A percentile compares a stretch with the other conserved stretches of the same genome.
Evolutionary conservation across 2,329 filamentous ascomycete species (phyloP).

Genomic region (Aspergillus thermomutatus): DNA sequence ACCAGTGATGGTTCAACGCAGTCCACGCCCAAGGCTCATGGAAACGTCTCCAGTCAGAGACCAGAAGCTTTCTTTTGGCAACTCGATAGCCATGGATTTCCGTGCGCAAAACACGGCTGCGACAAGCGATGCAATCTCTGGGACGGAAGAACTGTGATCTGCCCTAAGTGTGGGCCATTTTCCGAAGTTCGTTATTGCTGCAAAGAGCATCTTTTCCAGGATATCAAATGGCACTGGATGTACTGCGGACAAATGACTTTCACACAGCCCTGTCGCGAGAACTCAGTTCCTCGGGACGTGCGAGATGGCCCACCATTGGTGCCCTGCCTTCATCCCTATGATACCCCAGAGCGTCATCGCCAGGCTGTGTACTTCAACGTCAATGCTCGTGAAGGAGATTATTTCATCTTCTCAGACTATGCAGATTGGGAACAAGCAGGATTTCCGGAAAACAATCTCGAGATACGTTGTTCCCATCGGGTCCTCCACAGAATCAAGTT

Average conservation of each 20-base stretch:
- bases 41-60: slow-evolving; percentile 7
- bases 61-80: slow-evolving; percentile 31
- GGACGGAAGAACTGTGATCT: slow-evolving; percentile 33
- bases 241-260: slow-evolving; percentile 22
- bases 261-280: slow-evolving; percentile 15
- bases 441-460: slow-evolving; percentile 5
- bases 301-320: slow-evolving; percentile 23
- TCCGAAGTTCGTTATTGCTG: slow-evolving; percentile 39
- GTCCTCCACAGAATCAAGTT: slow-evolving; percentile 21
- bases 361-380: slow-evolving; percentile 31
- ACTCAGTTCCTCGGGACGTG: slow-evolving; percentile 19
- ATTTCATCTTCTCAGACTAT: slow-evolving; percentile 35
- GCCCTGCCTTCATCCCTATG: slow-evolving; percentile 24
- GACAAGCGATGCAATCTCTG: slow-evolving; percentile 27
- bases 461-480: slow-evolving; percentile 21
- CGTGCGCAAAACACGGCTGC: slow-evolving; percentile 27
- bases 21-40: slow-evolving; percentile 15
- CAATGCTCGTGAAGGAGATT: slow-evolving; percentile 25
- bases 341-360: slow-evolving; percentile 35
- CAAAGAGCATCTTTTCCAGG: slow-evolving; percentile 32
- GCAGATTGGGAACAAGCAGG: slow-evolving; percentile 12
- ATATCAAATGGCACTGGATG: slow-evolving; percentile 36
- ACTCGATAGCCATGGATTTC: slow-evolving; percentile 51
- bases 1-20: neutral
- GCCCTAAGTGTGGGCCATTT: slow-evolving; percentile 39